A percentile compares a stretch with the other conserved stretches of the same genome.
phyloP scores from a whole-genome alignment of 208 protist genomes.

The Polymyxa betae region DNA sequence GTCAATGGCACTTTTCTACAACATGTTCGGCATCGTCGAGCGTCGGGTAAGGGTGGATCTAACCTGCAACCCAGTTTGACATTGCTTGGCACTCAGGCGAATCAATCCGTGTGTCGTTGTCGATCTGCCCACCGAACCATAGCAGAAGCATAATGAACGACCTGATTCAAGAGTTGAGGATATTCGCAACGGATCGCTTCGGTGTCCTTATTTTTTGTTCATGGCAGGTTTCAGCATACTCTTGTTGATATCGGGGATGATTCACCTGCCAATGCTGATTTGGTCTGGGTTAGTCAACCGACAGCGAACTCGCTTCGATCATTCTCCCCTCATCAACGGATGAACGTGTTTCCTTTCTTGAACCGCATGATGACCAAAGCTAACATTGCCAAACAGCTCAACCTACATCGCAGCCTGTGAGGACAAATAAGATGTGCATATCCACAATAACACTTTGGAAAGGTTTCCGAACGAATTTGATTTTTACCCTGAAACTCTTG shows the following conservation, averaged over 20 bases:
- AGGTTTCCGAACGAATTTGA: background rate
- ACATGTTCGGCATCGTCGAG: background rate
- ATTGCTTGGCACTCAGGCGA: background rate
- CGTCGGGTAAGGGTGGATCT: background rate
- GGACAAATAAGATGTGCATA: background rate
- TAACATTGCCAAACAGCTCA: background rate
- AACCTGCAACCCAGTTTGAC: background rate
- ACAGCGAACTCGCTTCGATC: background rate
- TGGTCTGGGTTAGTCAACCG: background rate
- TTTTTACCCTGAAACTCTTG: background rate
- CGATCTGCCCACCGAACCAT: background rate
- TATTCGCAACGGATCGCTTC: no score
- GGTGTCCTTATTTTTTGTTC: no score
- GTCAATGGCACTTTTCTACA: background rate
- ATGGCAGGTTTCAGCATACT: background rate
- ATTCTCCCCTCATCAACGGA: constrained; percentile 6
- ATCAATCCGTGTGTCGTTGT: background rate
- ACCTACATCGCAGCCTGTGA: background rate
- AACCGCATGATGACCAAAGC: background rate
- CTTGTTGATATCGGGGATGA: background rate
- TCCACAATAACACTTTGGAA: background rate
- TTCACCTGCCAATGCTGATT: background rate
- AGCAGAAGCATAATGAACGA: background rate
- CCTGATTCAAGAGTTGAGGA: no score
- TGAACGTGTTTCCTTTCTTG: background rate